Evolutionary conservation across 441 rosid species (phyloP).

Genomic region (Eutrema salsugineum): DNA sequence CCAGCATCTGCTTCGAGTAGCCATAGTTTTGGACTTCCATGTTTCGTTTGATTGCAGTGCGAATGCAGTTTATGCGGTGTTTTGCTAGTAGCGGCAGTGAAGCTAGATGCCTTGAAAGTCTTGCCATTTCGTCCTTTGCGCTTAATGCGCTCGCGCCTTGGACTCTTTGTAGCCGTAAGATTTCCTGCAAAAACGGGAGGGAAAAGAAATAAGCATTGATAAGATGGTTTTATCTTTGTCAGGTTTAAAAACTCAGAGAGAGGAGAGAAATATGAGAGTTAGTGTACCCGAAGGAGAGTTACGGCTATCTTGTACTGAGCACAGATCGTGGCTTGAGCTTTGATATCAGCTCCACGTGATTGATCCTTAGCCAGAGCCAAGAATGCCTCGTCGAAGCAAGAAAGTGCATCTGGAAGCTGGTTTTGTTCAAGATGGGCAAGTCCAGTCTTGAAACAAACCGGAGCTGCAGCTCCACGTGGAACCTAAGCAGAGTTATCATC

Average conservation of each 20-base stretch:
- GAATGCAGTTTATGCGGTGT: constrained; percentile 94
- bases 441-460: constrained; percentile 90
- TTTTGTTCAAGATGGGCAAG: constrained; percentile 98
- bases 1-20: constrained; percentile 95
- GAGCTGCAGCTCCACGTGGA: constrained; percentile 94
- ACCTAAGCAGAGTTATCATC: constrained; percentile 47
- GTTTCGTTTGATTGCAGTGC: constrained; percentile 93
- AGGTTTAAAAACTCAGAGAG: background rate
- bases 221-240: background rate
- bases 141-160: constrained; percentile 93
- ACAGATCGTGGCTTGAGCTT: constrained; percentile 97
- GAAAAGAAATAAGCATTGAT: background rate
- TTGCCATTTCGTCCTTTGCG: constrained; percentile 98
- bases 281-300: constrained; percentile 76
- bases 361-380: constrained; percentile 94
- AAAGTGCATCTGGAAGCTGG: constrained; percentile 95
- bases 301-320: constrained; percentile 98
- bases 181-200: constrained; percentile 58
- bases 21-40: constrained; percentile 98
- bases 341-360: constrained; percentile 94
- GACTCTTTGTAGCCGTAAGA: constrained; percentile 77
- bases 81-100: constrained; percentile 90
- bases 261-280: background rate
- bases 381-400: constrained; percentile 97
- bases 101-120: constrained; percentile 89